Evolutionary conservation across 2,329 filamentous ascomycete species (phyloP), one percentile per base, ranked within the genome.

Genomic region (Mollisia scopiformis): DNA sequence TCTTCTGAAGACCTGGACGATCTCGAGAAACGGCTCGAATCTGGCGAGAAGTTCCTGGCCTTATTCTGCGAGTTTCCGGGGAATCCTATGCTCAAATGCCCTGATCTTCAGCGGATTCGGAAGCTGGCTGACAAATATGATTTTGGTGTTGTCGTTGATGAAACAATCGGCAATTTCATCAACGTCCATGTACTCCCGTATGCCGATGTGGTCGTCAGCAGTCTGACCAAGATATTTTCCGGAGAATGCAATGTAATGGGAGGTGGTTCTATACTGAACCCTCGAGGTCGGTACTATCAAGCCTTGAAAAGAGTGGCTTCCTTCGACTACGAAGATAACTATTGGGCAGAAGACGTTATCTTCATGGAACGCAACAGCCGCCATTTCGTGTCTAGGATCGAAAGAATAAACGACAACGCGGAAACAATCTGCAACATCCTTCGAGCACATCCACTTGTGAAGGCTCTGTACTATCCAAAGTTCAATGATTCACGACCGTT

Each of bases 201-300:
- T 72, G 91, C 92, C 62, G 95, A 99, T 75, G 83, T 98, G 16
- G 91, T 98, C 5, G 94, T 97, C 59, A 97, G 92, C 80, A 96
- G 92, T 73, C 81, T 99, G 61, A 98, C 95, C 52, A 99, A 99
- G 76, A 90, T 98, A 57, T 99, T 99, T 78, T 96, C 92, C 58
- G 95, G 95, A 54, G 95, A 97, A 76, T 95, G 92, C 75, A 98
- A 99, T 75, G 95, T 99, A 67, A 98, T 98, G 94, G 95, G 93
- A 61, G 95, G 95, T 58, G 90, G 88, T 66, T 78, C 82, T 49
- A 84, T 88, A 57, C 73, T 88, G 49, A 88, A 88, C 70, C 85
- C 85, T 0, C 84, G 88, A 59, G 80, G 88, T n/a, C 85, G 78
- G 49, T 90, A 89, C 76, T 97, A 97, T 74, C 58, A 74, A 2